phyloP scores from a whole-genome alignment of 257 asterid genomes.

The Solanum chilense region DNA sequence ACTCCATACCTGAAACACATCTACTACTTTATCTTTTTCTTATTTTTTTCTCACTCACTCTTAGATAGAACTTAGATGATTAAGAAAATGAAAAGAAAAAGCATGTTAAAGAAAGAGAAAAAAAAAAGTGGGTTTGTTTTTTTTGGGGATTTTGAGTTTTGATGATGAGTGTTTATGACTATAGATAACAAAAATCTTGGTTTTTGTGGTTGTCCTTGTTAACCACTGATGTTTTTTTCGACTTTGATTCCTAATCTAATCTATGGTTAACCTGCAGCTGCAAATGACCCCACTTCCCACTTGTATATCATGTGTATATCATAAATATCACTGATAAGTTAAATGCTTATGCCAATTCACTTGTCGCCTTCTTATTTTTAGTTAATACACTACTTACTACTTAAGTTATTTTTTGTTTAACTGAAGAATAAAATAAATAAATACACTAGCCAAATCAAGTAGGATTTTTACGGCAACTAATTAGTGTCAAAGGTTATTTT shows the following conservation, averaged over 20 bases:
- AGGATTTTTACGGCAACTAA: neutral
- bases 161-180: neutral
- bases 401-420: neutral
- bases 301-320: neutral
- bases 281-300: neutral
- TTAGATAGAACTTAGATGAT: constrained; percentile 6
- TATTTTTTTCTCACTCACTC: neutral
- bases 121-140: neutral
- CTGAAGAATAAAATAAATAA: neutral
- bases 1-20: constrained; percentile 48
- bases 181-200: constrained; percentile 38
- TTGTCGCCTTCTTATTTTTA: neutral
- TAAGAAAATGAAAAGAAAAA: neutral
- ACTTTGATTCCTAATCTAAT: constrained; percentile 34
- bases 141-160: neutral
- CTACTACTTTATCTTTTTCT: neutral
- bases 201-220: constrained; percentile 59
- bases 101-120: neutral
- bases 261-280: constrained; percentile 25
- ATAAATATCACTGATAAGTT: neutral
- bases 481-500: neutral
- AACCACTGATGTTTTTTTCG: constrained; percentile 32
- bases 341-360: neutral
- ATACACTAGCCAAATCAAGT: neutral
- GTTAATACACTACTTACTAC: neutral